Evolutionary conservation across 2,329 filamentous ascomycete species (phyloP).

Genomic region (Niveomyces coronatus): DNA sequence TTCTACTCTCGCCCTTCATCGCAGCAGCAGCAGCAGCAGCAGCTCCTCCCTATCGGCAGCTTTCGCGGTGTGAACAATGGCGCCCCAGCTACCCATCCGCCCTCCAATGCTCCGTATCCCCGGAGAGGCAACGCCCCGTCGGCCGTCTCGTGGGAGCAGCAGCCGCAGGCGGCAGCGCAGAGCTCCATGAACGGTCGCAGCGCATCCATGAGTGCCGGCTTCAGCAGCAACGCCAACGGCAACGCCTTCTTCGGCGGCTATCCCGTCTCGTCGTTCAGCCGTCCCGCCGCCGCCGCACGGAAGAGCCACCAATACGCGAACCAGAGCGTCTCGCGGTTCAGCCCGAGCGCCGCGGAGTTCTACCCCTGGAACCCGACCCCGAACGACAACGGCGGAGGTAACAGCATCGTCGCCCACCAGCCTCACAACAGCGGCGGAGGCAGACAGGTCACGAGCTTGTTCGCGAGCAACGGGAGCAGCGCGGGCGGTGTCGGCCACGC

Average conservation of each 20-base stretch:
- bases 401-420: conserved; percentile 13
- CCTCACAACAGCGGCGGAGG: conserved; percentile 12
- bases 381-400: conserved; percentile 15
- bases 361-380: conserved; percentile 18
- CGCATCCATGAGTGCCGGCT: not conserved
- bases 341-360: conserved; percentile 24
- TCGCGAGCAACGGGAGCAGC: conserved; percentile 15
- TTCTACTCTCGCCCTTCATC: not conserved
- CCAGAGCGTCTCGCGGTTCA: conserved; percentile 16
- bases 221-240: not conserved
- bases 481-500: conserved; percentile 12
- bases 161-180: not conserved
- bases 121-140: conserved; percentile 1
- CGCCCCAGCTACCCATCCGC: not conserved
- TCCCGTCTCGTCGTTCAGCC: conserved; percentile 12
- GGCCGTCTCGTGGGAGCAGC: not conserved
- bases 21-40: too few relatives aligned
- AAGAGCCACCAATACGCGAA: conserved; percentile 1
- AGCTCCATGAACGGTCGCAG: not conserved
- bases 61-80: not conserved
- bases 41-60: conserved; percentile 1
- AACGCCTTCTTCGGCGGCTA: conserved; percentile 1
- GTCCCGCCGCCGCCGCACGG: conserved; percentile 1
- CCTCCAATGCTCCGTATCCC: conserved; percentile 2
- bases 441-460: conserved; percentile 3